phyloP scores from a whole-genome alignment of 2,329 filamentous ascomycete species.

The Setomelanomma holmii region DNA sequence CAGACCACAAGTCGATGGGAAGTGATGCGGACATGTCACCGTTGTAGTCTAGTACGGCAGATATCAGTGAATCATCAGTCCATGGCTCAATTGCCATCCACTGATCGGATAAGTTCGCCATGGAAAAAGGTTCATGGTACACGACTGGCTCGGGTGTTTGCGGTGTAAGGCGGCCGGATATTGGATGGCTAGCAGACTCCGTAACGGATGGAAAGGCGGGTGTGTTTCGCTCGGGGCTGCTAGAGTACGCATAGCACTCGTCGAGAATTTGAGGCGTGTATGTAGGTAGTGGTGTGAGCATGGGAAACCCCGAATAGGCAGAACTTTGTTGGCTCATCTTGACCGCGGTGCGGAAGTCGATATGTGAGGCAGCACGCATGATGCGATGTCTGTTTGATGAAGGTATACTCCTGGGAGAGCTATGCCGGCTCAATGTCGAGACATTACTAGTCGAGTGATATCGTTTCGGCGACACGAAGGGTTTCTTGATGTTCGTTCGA shows the following conservation, averaged over 20 bases:
- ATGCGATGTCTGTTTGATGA: constrained; percentile 24
- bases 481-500: constrained; percentile 34
- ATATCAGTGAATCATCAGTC: constrained; percentile 29
- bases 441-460: constrained; percentile 31
- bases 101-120: constrained; percentile 25
- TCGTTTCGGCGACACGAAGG: constrained; percentile 34
- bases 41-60: constrained; percentile 33
- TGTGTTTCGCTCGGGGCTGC: constrained; percentile 32
- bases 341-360: constrained; percentile 36
- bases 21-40: constrained; percentile 26
- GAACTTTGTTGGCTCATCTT: constrained; percentile 34
- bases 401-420: constrained; percentile 32
- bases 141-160: constrained; percentile 40
- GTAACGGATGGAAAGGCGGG: constrained; percentile 21
- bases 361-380: constrained; percentile 34
- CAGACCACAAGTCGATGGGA: constrained; percentile 29
- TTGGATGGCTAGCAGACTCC: constrained; percentile 23
- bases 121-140: constrained; percentile 29
- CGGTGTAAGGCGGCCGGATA: constrained; percentile 34
- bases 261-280: constrained; percentile 32
- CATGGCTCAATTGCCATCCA: constrained; percentile 32
- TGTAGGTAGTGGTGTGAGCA: constrained; percentile 37
- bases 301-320: constrained; percentile 29
- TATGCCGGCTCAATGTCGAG: constrained; percentile 20
- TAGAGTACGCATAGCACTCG: constrained; percentile 32